Evolutionary conservation across 805 yeast genomes (phyloP).

Genomic region (Candida hispaniensis): DNA sequence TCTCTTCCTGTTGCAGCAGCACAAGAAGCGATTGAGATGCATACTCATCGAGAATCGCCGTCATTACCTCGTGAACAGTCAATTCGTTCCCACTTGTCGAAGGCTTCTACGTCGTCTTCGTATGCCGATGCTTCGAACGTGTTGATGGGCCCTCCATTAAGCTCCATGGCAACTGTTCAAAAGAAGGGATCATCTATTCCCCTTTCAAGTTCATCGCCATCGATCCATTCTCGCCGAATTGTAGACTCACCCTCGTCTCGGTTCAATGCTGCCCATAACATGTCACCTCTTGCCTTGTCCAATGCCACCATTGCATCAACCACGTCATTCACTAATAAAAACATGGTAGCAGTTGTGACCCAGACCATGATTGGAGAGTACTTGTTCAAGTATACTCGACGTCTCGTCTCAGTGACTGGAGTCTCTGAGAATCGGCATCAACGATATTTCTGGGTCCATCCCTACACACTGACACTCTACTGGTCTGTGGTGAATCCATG

Average conservation of each 20-base stretch:
- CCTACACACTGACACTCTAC: slow-evolving; percentile 78
- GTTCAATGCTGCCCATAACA: background rate
- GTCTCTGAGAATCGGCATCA: slow-evolving; percentile 77
- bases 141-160: slow-evolving; percentile 9
- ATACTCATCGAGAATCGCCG: slow-evolving; percentile 5
- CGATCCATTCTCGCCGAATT: background rate
- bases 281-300: slow-evolving; percentile 6
- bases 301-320: slow-evolving; percentile 22
- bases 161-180: slow-evolving; percentile 1
- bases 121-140: slow-evolving; percentile 2
- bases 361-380: slow-evolving; percentile 93
- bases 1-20: slow-evolving; percentile 11
- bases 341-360: slow-evolving; percentile 75
- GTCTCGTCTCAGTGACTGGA: slow-evolving; percentile 49
- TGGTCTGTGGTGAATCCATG: slow-evolving; percentile 84
- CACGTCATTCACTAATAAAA: slow-evolving; percentile 33
- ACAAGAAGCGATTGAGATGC: slow-evolving; percentile 14
- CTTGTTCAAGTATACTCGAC: slow-evolving; percentile 72
- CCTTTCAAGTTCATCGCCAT: slow-evolving; percentile 2
- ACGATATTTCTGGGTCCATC: slow-evolving; percentile 93
- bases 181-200: slow-evolving; percentile 1
- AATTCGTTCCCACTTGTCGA: slow-evolving; percentile 1
- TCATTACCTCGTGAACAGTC: slow-evolving; percentile 6
- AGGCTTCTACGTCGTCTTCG: too few species aligned
- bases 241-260: slow-evolving; percentile 1